Evolutionary conservation across 75 land plant species (phyloP).

Genomic region (Picea sitchensis): DNA sequence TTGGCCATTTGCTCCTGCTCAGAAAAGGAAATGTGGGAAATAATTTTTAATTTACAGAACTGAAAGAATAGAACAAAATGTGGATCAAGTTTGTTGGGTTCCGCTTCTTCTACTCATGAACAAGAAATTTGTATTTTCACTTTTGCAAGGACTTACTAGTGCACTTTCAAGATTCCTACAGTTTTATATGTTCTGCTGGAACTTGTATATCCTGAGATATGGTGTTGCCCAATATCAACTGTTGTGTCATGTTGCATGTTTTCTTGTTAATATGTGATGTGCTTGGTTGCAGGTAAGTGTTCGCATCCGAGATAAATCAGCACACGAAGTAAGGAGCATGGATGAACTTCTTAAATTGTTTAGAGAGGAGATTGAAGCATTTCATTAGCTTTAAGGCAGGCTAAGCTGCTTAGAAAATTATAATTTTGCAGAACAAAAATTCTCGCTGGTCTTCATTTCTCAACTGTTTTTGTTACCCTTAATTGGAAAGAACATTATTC

Average conservation of each 20-base stretch:
- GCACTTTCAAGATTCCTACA: background rate
- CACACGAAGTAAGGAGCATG: constrained; percentile 43
- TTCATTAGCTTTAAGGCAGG: constrained; percentile 11
- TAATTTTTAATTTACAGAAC: no score
- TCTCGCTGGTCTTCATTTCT: background rate
- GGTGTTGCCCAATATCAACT: background rate
- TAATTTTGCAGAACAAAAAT: background rate
- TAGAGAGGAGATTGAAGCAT: constrained; percentile 32
- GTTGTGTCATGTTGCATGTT: background rate
- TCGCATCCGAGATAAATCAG: constrained; percentile 64
- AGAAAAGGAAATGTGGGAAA: no score
- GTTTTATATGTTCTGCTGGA: no score
- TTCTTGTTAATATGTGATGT: background rate
- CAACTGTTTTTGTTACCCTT: background rate
- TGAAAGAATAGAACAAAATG: no score
- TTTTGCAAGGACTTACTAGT: no score
- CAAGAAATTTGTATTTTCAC: no score
- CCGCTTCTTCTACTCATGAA: background rate
- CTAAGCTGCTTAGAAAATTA: background rate
- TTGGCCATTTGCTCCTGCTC: no score
- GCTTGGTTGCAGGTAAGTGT: constrained; percentile 66
- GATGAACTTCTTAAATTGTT: constrained; percentile 52
- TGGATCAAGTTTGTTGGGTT: no score
- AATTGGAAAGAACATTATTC: background rate
- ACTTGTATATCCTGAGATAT: background rate